Conservation (phyloP, 2,329 filamentous ascomycete species). For the Bretziella fagacearum region DNA sequence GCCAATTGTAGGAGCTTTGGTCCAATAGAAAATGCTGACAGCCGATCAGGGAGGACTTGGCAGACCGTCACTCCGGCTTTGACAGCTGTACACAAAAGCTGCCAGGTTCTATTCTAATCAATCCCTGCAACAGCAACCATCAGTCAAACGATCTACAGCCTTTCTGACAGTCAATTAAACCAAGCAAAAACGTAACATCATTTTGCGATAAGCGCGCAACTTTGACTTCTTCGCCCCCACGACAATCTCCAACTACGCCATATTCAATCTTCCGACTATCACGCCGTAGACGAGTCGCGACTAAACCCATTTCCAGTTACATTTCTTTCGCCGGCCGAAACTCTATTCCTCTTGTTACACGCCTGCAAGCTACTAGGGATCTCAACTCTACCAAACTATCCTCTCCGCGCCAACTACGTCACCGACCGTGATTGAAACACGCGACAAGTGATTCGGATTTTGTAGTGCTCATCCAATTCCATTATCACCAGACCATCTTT, state of each 20-base stretch:
- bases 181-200: neutral
- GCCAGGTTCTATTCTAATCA: neutral
- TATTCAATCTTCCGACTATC: neutral
- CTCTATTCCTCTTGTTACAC: neutral
- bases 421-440: conserved; percentile 3
- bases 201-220: neutral
- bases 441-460: neutral
- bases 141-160: conserved; percentile 3
- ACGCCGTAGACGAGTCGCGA: neutral
- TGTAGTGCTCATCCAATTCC: neutral
- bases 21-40: neutral
- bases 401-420: conserved; percentile 12
- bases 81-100: neutral
- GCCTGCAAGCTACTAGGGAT: neutral
- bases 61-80: neutral
- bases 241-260: neutral
- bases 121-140: conserved; percentile 8
- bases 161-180: conserved; percentile 1
- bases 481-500: too few species aligned
- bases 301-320: neutral
- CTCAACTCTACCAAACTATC: too few species aligned
- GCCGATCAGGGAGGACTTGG: neutral
- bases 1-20: neutral
- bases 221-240: neutral
- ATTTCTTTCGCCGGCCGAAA: conserved; percentile 5